These are phyloP conservation scores for Vitis hybrid DNA, from an alignment of 177 flowering plant genomes.

Conservation along the genomic window DNA sequence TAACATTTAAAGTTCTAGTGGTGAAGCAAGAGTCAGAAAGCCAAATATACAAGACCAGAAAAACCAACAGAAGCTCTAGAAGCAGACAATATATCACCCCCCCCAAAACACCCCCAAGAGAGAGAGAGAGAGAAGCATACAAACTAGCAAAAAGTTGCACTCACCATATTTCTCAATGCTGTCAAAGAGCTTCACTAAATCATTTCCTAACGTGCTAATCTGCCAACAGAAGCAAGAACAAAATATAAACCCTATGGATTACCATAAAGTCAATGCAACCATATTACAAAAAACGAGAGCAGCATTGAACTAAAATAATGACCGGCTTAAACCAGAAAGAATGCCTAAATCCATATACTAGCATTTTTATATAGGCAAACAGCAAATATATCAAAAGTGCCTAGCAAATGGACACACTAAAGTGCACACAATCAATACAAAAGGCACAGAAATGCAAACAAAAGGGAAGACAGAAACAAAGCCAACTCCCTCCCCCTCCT, in stretches of 20 bases:
- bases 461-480: too few relatives aligned
- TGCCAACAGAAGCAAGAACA: conserved; percentile 28
- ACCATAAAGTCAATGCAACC: too few relatives aligned
- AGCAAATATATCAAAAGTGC: too few relatives aligned
- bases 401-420: too few relatives aligned
- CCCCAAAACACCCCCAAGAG: neutral
- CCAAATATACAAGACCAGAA: neutral
- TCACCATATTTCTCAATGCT: conserved; percentile 88
- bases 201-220: conserved; percentile 71
- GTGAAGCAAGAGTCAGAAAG: neutral
- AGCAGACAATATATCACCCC: neutral
- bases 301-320: too few relatives aligned
- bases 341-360: too few relatives aligned
- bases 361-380: too few relatives aligned
- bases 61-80: neutral
- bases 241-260: neutral
- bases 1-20: neutral
- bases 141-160: conserved; percentile 9
- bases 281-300: too few relatives aligned
- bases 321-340: too few relatives aligned
- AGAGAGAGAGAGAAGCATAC: neutral
- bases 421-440: too few relatives aligned
- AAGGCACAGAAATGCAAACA: too few relatives aligned
- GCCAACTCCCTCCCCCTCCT: too few relatives aligned
- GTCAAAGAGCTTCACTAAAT: conserved; percentile 85